These are phyloP conservation scores for Malus hybrid DNA, from an alignment of 331 rosid genomes.

Conservation along the genomic window DNA sequence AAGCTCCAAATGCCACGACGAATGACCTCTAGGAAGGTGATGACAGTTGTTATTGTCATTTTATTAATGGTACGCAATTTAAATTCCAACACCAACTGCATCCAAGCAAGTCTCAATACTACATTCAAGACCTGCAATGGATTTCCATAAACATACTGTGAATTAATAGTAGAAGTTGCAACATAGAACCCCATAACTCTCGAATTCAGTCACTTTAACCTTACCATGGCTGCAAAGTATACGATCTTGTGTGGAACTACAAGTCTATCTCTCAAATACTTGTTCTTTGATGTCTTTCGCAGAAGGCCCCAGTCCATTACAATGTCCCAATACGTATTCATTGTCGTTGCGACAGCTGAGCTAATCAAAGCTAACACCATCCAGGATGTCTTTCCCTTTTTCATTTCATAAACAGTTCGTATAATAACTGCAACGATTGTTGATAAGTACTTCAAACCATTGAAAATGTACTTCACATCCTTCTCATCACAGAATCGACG, in stretches of 20 bases:
- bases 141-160: conserved; percentile 15
- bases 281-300: conserved; percentile 43
- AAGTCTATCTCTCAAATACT: conserved; percentile 51
- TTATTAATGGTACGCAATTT: conserved; percentile 31
- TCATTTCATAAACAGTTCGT: conserved; percentile 46
- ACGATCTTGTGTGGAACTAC: conserved; percentile 39
- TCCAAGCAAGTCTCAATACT: too few species aligned
- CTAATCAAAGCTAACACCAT: conserved; percentile 45
- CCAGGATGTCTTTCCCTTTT: conserved; percentile 36
- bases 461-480: conserved; percentile 28
- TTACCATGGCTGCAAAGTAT: conserved; percentile 54
- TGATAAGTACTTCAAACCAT: conserved; percentile 43
- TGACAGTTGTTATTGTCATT: conserved; percentile 32
- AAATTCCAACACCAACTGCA: conserved; percentile 33
- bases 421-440: conserved; percentile 46
- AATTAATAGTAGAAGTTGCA: background rate
- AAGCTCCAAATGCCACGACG: conserved; percentile 77
- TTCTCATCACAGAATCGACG: conserved; percentile 41
- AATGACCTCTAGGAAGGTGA: conserved; percentile 49
- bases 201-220: background rate
- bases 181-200: background rate
- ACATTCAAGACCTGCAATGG: conserved; percentile 32
- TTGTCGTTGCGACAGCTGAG: conserved; percentile 38
- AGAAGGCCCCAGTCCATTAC: conserved; percentile 57
- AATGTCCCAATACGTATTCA: conserved; percentile 51